Conservation (phyloP, 371 early-diverging fungal genomes). For the Parasitella parasitica region DNA sequence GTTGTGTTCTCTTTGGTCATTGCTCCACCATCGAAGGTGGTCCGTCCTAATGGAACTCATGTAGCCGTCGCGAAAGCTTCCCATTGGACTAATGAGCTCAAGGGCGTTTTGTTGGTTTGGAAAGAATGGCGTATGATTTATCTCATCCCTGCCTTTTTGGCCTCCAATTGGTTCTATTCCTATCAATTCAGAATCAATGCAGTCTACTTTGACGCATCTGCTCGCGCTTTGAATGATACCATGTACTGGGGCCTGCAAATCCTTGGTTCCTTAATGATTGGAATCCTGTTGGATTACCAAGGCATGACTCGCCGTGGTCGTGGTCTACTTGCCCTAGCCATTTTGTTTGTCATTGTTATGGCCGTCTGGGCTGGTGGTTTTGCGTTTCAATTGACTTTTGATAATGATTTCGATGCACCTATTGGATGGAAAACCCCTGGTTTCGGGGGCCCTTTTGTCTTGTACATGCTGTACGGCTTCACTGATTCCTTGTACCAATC, state of each 20-base stretch:
- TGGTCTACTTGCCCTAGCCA: conserved; percentile 52
- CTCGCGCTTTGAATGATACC: conserved; percentile 65
- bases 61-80: conserved; percentile 55
- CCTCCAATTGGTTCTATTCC: conserved; percentile 78
- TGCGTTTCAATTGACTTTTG: conserved; percentile 55
- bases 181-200: conserved; percentile 61
- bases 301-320: conserved; percentile 49
- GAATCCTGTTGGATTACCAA: conserved; percentile 56
- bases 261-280: conserved; percentile 54
- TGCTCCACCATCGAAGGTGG: conserved; percentile 59
- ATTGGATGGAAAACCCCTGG: conserved; percentile 28
- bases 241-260: conserved; percentile 76
- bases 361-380: conserved; percentile 67
- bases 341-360: conserved; percentile 50
- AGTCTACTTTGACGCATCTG: conserved; percentile 56
- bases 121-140: conserved; percentile 62
- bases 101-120: conserved; percentile 63
- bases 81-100: conserved; percentile 53
- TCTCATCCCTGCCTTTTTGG: conserved; percentile 66
- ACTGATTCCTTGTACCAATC: conserved; percentile 72
- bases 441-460: conserved; percentile 58
- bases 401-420: conserved; percentile 24
- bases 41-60: conserved; percentile 61
- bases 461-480: conserved; percentile 68
- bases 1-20: conserved; percentile 51